Base-by-base conservation (phyloP, 2,329 filamentous ascomycete genomes). In the Alternaria angustiovoidea region DNA sequence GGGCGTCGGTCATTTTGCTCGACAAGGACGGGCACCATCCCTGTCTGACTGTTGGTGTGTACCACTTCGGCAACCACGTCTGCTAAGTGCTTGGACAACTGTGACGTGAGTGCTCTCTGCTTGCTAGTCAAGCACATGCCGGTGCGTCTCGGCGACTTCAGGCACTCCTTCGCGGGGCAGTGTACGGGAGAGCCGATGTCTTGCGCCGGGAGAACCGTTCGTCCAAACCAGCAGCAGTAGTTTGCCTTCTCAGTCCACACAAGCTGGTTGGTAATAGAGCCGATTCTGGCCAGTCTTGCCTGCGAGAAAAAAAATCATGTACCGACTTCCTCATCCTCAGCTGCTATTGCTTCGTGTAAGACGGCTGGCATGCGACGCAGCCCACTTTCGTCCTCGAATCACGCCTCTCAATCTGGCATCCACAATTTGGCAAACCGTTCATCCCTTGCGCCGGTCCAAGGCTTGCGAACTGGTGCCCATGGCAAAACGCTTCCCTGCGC, bases 141-240 rank as follows among this genome's bases (percentile, higher is more conserved):
- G 54, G 61, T 66, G 64, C 70, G 69, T 74, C 70, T 76, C 72
- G 73, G 54, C 67, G 62, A 67, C 63, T 64, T 70, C 65, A 73
- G 64, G 62, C 66, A 64, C 63, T 68, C 67, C 62, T 66, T 74
- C 72, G 71, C 72, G 62, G 66, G 66, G 62, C 63, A 63, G 56
- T 56, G 64, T 54, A 59, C 67, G 59, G 61, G 62, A 67, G 47
- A 41, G 60, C 66, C 62, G 43, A 64, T 63, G 59, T 67, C 62
- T 65, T 63, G 63, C 65, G 58, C 46, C 62, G 62, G 58, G 62
- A 61, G 62, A 68, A 60, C 53, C 57, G 53, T 57, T 60, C 53
- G 57, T 36, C 48, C 20, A 62, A 51, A 32, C 48, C 57, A 61
- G 38, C 44, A n/a, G 39, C 32, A 36, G 18, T 18, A n/a, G 18